Evolutionary conservation across 192 early-diverging fungal genomes (phyloP), one percentile per base, ranked within the genome.

Genomic region (Backusella psychrophila): DNA sequence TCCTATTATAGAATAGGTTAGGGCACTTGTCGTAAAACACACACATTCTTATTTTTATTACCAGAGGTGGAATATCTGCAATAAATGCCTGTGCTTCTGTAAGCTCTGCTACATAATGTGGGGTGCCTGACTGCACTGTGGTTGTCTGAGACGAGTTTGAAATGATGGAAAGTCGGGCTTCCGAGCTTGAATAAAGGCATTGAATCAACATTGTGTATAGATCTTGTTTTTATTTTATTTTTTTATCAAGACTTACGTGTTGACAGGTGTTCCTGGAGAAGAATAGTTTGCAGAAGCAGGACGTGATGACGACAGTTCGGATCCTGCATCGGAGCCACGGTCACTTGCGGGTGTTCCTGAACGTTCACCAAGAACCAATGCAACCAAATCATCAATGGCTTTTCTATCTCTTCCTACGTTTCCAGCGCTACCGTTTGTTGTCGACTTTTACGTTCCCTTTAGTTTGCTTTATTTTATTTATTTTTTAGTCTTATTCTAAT

Each of bases 301-400:
- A 19, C 86, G 78, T 11, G 87, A 87, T n/a, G 70, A 75, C 34
- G 82, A 79, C 31, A 82, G 73, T 33, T 78, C 78, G 5, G 83
- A 80, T 36, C 77, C 82, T 42, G 79, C 76, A 41, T 85, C 87
- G n/a, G 85, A 87, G 26, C 82, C 85, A 12, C 75, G 80, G 67
- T 86, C 84, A 29, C 85, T 85, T 9, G 77, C 73, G 14, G 88
- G 77, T 44, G 77, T 84, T 15, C 78, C 44, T 14, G 83, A 72
- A 39, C 86, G 82, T 46, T 94, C 93, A 21, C 95, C 96, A 9
- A 98, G 89, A 38, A 97, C 87, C 23, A 92, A 91, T 33, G 90
- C 88, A 9, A 99, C 95, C 15, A 99, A 85, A 23, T 94, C 94
- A 76, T 99, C 94, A 46, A 98, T 89, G 42, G 93, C 93, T 68